Conservation (phyloP, 768 basidiomycete genomes). For the Panellus pusillus region DNA sequence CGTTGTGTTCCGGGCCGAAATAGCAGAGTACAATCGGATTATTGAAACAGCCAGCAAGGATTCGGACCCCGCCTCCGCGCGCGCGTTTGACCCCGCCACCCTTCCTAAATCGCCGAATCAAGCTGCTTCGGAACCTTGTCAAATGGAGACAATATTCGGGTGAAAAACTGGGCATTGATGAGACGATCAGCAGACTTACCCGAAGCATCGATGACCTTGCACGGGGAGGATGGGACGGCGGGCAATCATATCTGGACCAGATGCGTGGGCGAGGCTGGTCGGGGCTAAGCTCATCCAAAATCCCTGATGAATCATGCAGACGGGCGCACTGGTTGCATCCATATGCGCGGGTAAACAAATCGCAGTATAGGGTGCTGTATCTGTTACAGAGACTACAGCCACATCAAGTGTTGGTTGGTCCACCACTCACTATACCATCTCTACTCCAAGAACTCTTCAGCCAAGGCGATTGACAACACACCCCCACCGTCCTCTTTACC, state of each 20-base stretch:
- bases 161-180: constrained; percentile 55
- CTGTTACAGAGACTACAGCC: too few species aligned
- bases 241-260: constrained; percentile 30
- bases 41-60: constrained; percentile 46
- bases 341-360: constrained; percentile 1
- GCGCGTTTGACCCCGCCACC: constrained; percentile 74
- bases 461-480: too few species aligned
- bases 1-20: constrained; percentile 52
- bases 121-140: constrained; percentile 72
- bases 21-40: constrained; percentile 48
- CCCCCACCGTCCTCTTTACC: constrained; percentile 38
- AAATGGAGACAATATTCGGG: constrained; percentile 75
- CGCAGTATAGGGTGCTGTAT: too few species aligned
- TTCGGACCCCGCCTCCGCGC: constrained; percentile 29
- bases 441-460: constrained; percentile 35
- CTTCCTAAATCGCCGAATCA: constrained; percentile 66
- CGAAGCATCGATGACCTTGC: constrained; percentile 65
- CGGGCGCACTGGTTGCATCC: neutral
- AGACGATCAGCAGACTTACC: constrained; percentile 56
- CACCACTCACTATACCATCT: constrained; percentile 36
- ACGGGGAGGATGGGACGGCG: constrained; percentile 83
- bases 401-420: constrained; percentile 28
- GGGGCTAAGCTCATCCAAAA: constrained; percentile 23
- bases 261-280: constrained; percentile 16
- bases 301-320: constrained; percentile 20